These are phyloP conservation scores for Hanseniaspora guilliermondii DNA, from an alignment of 805 yeast species.

Conservation along the genomic window DNA sequence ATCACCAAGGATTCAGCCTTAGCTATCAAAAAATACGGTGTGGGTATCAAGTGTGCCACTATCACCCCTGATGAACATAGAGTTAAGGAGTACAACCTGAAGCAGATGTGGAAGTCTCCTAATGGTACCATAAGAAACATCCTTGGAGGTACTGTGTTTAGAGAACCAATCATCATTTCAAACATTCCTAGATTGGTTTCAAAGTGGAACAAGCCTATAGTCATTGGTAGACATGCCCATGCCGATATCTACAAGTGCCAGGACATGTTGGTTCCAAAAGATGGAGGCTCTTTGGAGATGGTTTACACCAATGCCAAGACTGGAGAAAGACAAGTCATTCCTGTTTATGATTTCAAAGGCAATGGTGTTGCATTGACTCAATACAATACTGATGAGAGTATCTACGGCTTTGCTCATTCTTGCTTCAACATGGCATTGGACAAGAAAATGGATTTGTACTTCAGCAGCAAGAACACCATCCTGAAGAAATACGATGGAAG, in stretches of 20 bases:
- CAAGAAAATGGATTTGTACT: conserved; percentile 50
- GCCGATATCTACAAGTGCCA: conserved; percentile 80
- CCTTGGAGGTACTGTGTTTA: conserved; percentile 69
- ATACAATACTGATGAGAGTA: conserved; percentile 75
- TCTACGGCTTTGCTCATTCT: conserved; percentile 64
- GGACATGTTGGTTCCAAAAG: conserved; percentile 50
- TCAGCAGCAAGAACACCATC: conserved; percentile 70
- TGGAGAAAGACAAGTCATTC: conserved; percentile 28
- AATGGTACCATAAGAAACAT: conserved; percentile 76
- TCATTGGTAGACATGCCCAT: conserved; percentile 76
- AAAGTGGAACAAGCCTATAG: conserved; percentile 70
- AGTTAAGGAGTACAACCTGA: conserved; percentile 59
- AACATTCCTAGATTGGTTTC: conserved; percentile 67
- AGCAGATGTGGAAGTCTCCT: conserved; percentile 78
- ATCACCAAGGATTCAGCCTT: conserved; percentile 69
- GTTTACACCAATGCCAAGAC: conserved; percentile 51
- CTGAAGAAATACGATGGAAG: conserved; percentile 72
- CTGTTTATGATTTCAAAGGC: conserved; percentile 52
- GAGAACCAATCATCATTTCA: conserved; percentile 72
- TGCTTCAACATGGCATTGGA: conserved; percentile 63
- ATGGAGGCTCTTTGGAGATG: conserved; percentile 53
- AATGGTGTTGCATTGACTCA: conserved; percentile 66
- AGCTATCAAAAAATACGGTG: conserved; percentile 63
- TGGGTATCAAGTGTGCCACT: conserved; percentile 75
- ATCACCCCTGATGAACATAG: conserved; percentile 75